Evolutionary conservation across 345 rosid genomes (phyloP).

Genomic region (Conringia planisiliqua): DNA sequence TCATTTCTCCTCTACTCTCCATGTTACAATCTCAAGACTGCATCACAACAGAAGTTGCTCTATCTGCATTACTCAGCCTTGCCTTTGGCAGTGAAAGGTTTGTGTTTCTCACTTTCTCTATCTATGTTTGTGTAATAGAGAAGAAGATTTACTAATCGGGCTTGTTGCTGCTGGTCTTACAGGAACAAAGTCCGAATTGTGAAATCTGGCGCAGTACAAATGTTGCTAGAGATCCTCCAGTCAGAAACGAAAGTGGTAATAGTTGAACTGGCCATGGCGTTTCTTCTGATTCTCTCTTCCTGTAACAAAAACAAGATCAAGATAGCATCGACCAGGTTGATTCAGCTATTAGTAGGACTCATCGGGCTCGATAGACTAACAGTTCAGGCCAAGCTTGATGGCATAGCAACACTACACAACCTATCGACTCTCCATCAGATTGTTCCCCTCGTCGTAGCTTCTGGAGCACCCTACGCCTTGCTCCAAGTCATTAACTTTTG

Average conservation of each 20-base stretch:
- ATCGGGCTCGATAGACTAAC: conserved; percentile 18
- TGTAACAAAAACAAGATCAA: conserved; percentile 56
- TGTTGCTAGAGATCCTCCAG: conserved; percentile 53
- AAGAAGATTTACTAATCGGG: not conserved
- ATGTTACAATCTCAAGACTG: conserved; percentile 65
- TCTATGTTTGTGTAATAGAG: not conserved
- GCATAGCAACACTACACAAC: conserved; percentile 69
- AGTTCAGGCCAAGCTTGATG: conserved; percentile 52
- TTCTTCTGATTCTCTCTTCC: conserved; percentile 69
- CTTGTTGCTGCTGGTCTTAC: conserved; percentile 12
- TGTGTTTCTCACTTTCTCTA: not conserved
- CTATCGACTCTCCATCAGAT: conserved; percentile 62
- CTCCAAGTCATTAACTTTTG: conserved; percentile 43
- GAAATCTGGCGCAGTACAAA: conserved; percentile 58
- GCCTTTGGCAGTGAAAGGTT: conserved; percentile 92
- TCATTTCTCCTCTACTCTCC: conserved; percentile 59
- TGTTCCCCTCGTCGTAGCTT: conserved; percentile 48
- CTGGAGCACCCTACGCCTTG: conserved; percentile 46
- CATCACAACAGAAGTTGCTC: conserved; percentile 64
- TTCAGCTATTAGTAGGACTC: conserved; percentile 43
- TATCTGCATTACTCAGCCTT: conserved; percentile 69
- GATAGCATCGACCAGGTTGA: conserved; percentile 58
- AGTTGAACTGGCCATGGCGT: conserved; percentile 52
- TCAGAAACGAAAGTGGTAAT: conserved; percentile 36
- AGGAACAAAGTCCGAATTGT: conserved; percentile 76